Conservation (phyloP, 2,329 filamentous ascomycete species). For the Colletotrichum noveboracense region DNA sequence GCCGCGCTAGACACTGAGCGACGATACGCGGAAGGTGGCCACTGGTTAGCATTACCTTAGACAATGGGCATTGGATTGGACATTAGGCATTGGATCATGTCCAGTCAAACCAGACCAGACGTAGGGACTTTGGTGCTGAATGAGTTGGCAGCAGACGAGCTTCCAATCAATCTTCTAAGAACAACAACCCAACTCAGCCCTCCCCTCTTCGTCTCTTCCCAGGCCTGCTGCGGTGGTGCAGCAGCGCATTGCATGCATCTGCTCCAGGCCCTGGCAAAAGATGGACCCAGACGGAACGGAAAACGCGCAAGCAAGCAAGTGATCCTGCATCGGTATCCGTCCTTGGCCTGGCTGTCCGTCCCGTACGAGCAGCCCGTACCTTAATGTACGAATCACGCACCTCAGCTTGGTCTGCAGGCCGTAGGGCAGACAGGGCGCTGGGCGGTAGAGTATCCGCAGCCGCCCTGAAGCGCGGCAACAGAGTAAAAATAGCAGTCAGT, state of each 20-base stretch:
- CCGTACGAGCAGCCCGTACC: not conserved
- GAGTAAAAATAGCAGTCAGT: not conserved
- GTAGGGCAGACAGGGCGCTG: not conserved
- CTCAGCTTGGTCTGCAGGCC: not conserved
- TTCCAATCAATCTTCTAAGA: not conserved
- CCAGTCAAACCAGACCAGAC: not conserved
- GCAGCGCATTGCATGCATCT: not conserved
- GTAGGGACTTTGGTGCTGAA: not conserved
- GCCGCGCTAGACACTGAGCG: not conserved
- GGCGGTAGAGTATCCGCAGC: not conserved
- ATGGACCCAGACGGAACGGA: slow-evolving; percentile 13
- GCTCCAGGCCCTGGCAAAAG: not conserved
- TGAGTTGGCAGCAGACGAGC: not conserved
- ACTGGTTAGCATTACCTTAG: not conserved
- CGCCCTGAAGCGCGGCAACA: not conserved
- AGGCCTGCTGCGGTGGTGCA: not conserved
- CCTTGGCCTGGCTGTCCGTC: not conserved
- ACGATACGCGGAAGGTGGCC: not conserved
- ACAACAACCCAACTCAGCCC: not conserved
- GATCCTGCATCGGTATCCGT: not conserved
- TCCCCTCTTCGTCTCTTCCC: not conserved
- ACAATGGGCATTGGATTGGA: too few species aligned
- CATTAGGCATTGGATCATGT: not conserved
- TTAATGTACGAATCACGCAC: not conserved
- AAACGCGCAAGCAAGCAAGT: not conserved